Evolutionary conservation across 1,139 yeast genomes (phyloP).

Genomic region (Kodamaea ohmeri): DNA sequence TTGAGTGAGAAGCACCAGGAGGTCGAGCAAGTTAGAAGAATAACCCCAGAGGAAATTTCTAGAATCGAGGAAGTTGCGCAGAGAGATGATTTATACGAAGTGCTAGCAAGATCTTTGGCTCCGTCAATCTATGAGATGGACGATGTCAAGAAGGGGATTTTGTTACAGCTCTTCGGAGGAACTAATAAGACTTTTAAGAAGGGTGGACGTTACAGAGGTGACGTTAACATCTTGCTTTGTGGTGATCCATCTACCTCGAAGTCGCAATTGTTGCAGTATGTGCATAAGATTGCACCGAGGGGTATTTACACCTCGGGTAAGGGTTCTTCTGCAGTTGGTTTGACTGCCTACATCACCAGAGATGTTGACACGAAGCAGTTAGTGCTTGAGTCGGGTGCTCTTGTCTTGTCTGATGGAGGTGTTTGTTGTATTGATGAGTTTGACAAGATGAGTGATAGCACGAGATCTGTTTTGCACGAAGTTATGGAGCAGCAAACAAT

Average conservation of each 20-base stretch:
- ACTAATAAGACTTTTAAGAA: slow-evolving; percentile 83
- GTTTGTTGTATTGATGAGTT: slow-evolving; percentile 98
- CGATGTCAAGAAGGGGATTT: slow-evolving; percentile 92
- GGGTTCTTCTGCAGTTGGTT: slow-evolving; percentile 98
- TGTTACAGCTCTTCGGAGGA: slow-evolving; percentile 93
- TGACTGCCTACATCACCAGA: slow-evolving; percentile 93
- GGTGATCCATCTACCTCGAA: slow-evolving; percentile 99
- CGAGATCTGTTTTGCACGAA: slow-evolving; percentile 93
- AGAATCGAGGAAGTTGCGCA: slow-evolving; percentile 59
- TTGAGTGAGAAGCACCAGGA: slow-evolving; percentile 49
- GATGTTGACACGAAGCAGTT: slow-evolving; percentile 91
- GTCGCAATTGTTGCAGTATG: slow-evolving; percentile 90
- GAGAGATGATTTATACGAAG: slow-evolving; percentile 79
- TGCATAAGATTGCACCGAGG: slow-evolving; percentile 95
- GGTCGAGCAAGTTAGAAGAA: slow-evolving; percentile 70
- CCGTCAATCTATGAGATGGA: slow-evolving; percentile 95
- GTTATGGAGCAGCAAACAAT: slow-evolving; percentile 99
- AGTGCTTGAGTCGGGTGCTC: slow-evolving; percentile 94
- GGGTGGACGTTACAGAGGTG: slow-evolving; percentile 97
- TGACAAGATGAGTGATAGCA: slow-evolving; percentile 94
- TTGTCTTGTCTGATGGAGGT: slow-evolving; percentile 96
- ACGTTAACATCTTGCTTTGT: slow-evolving; percentile 81
- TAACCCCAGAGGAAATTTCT: slow-evolving; percentile 66
- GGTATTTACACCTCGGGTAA: slow-evolving; percentile 98
- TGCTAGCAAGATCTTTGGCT: slow-evolving; percentile 88